Evolutionary conservation across 2,329 filamentous ascomycete species (phyloP), one percentile per base, ranked within the genome.

Genomic region (Mariannaea elegans): DNA sequence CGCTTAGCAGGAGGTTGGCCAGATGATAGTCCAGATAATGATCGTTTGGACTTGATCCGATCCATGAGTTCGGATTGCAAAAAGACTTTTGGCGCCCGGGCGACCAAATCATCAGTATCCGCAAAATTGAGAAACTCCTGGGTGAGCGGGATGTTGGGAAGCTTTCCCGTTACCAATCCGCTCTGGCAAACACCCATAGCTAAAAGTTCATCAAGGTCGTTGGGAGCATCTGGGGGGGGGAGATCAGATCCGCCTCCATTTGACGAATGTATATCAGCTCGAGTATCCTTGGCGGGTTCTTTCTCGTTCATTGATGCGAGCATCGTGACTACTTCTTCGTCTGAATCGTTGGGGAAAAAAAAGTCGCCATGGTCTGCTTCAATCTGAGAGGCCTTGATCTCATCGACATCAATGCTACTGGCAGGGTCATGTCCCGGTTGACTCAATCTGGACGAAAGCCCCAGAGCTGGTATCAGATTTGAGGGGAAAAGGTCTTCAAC

Each of bases 401-500:
- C 89, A 65, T 94, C 89, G 5, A 93, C 87, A 19, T 88, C 80
- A 41, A 89, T 81, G 60, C 80, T 84, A 60, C 76, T 80, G 7
- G 72, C 42, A 2, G 75, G 76, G 47, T 79, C 74, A 1, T 67
- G 61, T 5, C 67, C 68, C 6, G 67, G 51, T 7, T 69, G 56
- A 9, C 71, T 67, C 3, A 45, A 9, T 9, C 59, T 62, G 2
- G 72, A 72, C 5, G 77, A 65, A 9, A 81, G 61, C 1, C 81
- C 81, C 4, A 87, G 72, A 3, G 75, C 77, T n/a, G 78, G 77
- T 14, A 77, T 72, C 19, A 93, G 75, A 46, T 87, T 90, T 18
- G 85, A 82, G 0, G 91, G 90, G 72, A 91, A 97, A 14, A 99
- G 81, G 72, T 98, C 94, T 72, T 94, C 90, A 1, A 98, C 89